Evolutionary conservation across 306 rosid species (phyloP), one percentile per base, ranked within the genome.

Genomic region (Leucaena leucocephala): DNA sequence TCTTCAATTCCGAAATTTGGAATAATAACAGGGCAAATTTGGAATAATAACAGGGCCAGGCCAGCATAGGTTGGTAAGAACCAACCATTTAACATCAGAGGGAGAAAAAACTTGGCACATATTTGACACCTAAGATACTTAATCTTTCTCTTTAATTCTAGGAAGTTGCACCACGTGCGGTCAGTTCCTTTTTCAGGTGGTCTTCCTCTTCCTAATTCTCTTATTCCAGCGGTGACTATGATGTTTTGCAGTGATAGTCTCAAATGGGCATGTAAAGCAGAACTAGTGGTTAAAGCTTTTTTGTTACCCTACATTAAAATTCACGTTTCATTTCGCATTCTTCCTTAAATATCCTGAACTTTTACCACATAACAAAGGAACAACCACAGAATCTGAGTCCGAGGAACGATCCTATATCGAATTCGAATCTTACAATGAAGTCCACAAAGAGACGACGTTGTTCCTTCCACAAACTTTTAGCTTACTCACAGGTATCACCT

Each of bases 401-500:
- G 10, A 3, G 57, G 55, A 52, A 16, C 2, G n/a, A 72, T 43
- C 36, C 66, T 34, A 34, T 27, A 34, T 49, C 16, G 8, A 10
- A 59, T 59, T 71, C 17, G 39, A 59, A 27, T 10, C 16, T n/a
- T 45, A 7, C 22, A 40, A 72, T 72, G 63, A 77, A 77, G 85
- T 80, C 78, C 76, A 80, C 73, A 49, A 58, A 70, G 64, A 27
- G 19, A 81, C 14, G 82, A 59, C 78, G 64, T 68, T 61, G 52
- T 78, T 49, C 58, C 38, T 63, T 38, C 14, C 39, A 16, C 16
- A 52, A 72, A 65, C 76, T 76, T 68, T 79, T 50, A 38, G 61
- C 76, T 43, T 82, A 69, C 54, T 86, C 89, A 86, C 90, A 82
- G 77, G 86, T 82, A 75, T 75, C 71, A 17, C 76, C 69, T 71